Conservation (phyloP, 768 basidiomycete genomes). For the Pulveroboletus sp. region DNA sequence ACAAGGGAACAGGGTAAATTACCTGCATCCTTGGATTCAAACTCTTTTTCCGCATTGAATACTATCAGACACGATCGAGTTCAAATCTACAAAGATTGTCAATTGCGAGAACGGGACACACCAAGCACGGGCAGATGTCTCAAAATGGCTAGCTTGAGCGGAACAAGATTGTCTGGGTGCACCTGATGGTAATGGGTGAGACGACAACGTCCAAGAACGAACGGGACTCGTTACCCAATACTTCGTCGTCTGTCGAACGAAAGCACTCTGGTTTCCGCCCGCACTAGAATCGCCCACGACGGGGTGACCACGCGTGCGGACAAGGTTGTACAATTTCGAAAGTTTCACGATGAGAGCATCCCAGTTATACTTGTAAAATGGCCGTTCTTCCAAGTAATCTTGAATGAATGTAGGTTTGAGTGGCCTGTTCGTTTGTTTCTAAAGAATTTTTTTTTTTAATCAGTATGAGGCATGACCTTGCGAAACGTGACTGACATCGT, state of each 20-base stretch:
- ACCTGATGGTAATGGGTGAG: constrained; percentile 37
- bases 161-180: constrained; percentile 91
- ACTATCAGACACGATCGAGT: constrained; percentile 42
- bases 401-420: constrained; percentile 88
- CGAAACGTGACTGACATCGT: constrained; percentile 57
- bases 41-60: constrained; percentile 92
- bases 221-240: constrained; percentile 75
- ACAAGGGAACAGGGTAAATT: constrained; percentile 6
- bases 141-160: constrained; percentile 89
- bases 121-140: constrained; percentile 91
- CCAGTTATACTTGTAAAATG: constrained; percentile 96
- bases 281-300: constrained; percentile 91
- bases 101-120: constrained; percentile 33
- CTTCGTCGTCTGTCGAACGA: constrained; percentile 97
- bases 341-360: constrained; percentile 95
- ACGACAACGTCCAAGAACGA: neutral
- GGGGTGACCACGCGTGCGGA: constrained; percentile 92
- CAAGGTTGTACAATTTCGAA: constrained; percentile 90
- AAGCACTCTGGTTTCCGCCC: constrained; percentile 93
- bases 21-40: constrained; percentile 80
- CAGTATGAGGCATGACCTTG: constrained; percentile 6
- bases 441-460: too few species aligned
- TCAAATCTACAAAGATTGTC: neutral
- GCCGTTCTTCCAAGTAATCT: constrained; percentile 88
- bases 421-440: constrained; percentile 89